Evolutionary conservation across 768 basidiomycete species (phyloP), one percentile per base, ranked within the genome.

Genomic region (Psilocybe azurescens): DNA sequence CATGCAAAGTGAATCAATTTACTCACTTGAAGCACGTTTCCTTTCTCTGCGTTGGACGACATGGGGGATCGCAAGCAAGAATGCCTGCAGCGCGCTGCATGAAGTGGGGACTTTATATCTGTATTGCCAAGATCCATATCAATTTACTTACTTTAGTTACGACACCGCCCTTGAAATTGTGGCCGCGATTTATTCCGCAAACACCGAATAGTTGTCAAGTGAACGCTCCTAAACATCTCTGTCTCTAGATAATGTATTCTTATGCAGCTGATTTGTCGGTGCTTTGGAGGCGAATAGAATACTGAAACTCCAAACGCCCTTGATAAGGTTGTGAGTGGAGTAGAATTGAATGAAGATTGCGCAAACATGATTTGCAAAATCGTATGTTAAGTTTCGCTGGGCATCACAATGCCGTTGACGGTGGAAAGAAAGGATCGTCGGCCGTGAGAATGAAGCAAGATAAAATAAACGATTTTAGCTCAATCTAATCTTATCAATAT

Each of bases 21-120:
- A 16, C 24, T 3, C 5, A 52, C 24, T 24, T 29, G 50, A 52
- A 20, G 28, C n/a, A 16, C 41, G 2, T 44, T 44, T 5, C 5
- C 50, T 52, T 52, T 52, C 50, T 52, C 50, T 16, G 50, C 32
- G 50, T 29, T 52, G 29, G 50, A 30, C 28, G 29, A 49, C 48
- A 49, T 36, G 11, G 41, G 41, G 14, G 41, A 44, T 39, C 41
- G 41, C 3, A 44, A 44, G 14, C 7, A 44, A 44, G 41, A n/a
- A 44, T 14, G n/a, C 41, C 14, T 16, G 41, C 6, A 44, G 14
- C 41, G 41, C 41, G 5, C 41, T 44, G 5, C 7, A 44, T n/a
- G n/a, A 13, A 13, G 14, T 44, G 5, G 41, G 7, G 11, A 13
- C n/a, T 44, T 11, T 44, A 44, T 44, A 44, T 39, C 41, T 6